phyloP scores from a whole-genome alignment of 83 land plant genomes.

The Picea mariana region DNA sequence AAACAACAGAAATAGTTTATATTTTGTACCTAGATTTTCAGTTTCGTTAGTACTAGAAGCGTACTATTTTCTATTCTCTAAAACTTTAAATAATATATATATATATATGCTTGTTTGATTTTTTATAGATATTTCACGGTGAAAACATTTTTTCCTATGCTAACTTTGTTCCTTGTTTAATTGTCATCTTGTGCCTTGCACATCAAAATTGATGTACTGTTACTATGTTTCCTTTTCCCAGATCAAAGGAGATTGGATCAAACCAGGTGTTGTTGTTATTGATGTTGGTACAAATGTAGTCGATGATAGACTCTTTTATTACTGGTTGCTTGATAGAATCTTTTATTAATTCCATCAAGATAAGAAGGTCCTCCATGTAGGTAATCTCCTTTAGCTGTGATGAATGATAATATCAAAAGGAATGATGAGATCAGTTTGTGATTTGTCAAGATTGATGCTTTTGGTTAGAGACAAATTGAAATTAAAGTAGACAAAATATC shows the following conservation, averaged over 20 bases:
- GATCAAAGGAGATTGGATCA: slow-evolving; percentile 88
- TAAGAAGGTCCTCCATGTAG: too few species aligned
- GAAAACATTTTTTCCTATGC: not conserved
- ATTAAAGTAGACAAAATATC: too few species aligned
- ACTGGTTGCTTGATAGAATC: too few species aligned
- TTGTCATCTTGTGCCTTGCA: too few species aligned
- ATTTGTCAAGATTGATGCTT: too few species aligned
- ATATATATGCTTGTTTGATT: not conserved
- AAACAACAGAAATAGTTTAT: not conserved
- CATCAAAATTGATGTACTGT: not conserved
- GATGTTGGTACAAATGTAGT: slow-evolving; percentile 90
- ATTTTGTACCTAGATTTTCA: not conserved
- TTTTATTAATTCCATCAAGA: too few species aligned
- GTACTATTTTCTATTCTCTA: not conserved
- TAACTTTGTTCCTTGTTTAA: not conserved
- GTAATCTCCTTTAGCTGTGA: too few species aligned
- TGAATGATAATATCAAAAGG: too few species aligned
- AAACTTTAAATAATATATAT: not conserved
- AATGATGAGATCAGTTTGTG: too few species aligned
- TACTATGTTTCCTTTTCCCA: slow-evolving; percentile 18
- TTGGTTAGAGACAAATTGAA: too few species aligned
- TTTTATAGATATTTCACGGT: not conserved
- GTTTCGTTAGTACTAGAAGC: not conserved
- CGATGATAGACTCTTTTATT: slow-evolving; percentile 14
- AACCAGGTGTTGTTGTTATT: slow-evolving; percentile 87